phyloP scores from a whole-genome alignment of 495 filamentous ascomycete species.

The Choiromyces venosus region DNA sequence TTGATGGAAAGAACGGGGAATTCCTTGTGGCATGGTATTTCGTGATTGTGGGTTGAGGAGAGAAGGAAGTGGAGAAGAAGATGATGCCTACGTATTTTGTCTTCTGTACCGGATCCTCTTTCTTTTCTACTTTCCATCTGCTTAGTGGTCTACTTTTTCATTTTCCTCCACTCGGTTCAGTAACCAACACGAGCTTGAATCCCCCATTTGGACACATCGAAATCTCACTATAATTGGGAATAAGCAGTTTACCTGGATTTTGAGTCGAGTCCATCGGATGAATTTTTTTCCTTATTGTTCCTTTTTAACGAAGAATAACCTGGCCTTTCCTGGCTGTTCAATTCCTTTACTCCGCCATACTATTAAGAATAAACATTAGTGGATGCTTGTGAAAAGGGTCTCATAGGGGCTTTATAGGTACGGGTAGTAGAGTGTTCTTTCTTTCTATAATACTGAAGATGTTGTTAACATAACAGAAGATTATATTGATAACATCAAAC shows the following conservation, averaged over 20 bases:
- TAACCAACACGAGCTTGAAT: not conserved
- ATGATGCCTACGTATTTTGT: not conserved
- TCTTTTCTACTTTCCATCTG: too few relatives aligned
- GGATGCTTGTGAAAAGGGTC: not conserved
- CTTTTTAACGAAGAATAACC: not conserved
- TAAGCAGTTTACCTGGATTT: not conserved
- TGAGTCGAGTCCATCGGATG: not conserved
- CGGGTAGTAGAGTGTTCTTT: not conserved
- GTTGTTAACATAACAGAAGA: not conserved
- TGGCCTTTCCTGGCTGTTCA: not conserved
- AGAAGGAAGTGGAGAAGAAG: not conserved
- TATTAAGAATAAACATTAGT: not conserved
- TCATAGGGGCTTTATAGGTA: not conserved
- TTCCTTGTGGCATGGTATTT: not conserved
- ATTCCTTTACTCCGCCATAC: not conserved
- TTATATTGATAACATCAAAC: not conserved
- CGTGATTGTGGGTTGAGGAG: not conserved
- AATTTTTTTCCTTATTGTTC: not conserved
- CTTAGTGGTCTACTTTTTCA: too few relatives aligned
- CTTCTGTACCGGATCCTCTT: too few relatives aligned
- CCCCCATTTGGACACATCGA: not conserved
- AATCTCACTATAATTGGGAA: not conserved
- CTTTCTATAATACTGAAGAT: not conserved
- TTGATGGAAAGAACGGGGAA: not conserved
- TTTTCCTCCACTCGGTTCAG: not conserved